These are phyloP conservation scores for Choanephora cucurbitarum DNA, from an alignment of 371 early-diverging fungal genomes.

Conservation along the genomic window DNA sequence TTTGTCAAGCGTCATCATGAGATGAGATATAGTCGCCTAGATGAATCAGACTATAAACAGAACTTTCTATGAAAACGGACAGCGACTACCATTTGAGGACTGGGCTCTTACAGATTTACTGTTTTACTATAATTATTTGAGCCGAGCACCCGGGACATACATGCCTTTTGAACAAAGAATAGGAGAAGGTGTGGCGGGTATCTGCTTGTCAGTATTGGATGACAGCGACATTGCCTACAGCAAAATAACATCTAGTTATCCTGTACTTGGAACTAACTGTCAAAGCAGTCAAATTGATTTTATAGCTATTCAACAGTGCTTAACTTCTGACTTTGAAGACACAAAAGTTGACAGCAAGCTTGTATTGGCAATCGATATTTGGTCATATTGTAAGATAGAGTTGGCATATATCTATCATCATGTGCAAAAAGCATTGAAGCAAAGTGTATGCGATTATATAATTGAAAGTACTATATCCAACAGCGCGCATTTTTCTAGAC, in stretches of 20 bases:
- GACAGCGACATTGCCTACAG: slow-evolving; percentile 11
- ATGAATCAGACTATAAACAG: not conserved
- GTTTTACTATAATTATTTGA: slow-evolving; percentile 50
- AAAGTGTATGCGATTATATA: slow-evolving; percentile 71
- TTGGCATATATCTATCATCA: slow-evolving; percentile 50
- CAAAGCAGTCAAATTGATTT: not conserved
- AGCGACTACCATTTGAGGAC: slow-evolving; percentile 9
- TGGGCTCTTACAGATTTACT: slow-evolving; percentile 28
- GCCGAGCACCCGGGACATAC: slow-evolving; percentile 41
- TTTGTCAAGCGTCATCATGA: slow-evolving; percentile 54
- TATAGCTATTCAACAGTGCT: slow-evolving; percentile 12
- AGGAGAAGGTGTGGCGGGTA: slow-evolving; percentile 74
- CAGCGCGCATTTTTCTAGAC: not conserved
- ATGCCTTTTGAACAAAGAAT: slow-evolving; percentile 64
- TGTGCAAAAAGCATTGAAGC: slow-evolving; percentile 55
- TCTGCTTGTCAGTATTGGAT: slow-evolving; percentile 30
- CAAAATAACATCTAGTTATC: not conserved
- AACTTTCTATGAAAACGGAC: not conserved
- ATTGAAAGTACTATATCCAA: slow-evolving; percentile 54
- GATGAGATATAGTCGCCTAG: slow-evolving; percentile 36
- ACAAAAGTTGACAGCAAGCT: slow-evolving; percentile 17
- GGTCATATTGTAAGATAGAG: slow-evolving; percentile 70
- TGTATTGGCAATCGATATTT: slow-evolving; percentile 64
- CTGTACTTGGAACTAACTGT: not conserved
- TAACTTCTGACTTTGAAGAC: slow-evolving; percentile 25